Base-by-base conservation (phyloP, 2,329 filamentous ascomycete species). In the Claviceps citrina region DNA sequence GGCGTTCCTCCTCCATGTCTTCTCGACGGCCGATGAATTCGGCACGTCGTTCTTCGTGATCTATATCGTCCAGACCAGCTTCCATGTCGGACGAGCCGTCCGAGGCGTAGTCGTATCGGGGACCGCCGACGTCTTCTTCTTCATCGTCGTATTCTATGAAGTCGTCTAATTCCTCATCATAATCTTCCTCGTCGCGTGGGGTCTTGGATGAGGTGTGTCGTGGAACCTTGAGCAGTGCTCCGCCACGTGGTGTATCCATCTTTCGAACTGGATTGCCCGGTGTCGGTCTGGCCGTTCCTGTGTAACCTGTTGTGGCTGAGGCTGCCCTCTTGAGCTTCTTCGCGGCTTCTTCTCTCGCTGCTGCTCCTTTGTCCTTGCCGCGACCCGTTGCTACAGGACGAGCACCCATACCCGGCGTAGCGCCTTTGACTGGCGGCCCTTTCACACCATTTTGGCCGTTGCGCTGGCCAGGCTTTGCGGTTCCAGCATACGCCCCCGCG, bases 1-100 rank as follows among this genome's bases (percentile, higher is more conserved):
- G 68, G 3, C 65, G 67, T 49, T 81, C 62, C 43, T 81, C 76
- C 48, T 73, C 64, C 15, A 71, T 64, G 49, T 87, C 83, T 54
- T 87, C 83, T 35, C 69, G 68, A 33, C 71, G 72, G 19, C 81
- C 83, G 40, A 70, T 65, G 24, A 63, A 59, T 44, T 78, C 70
- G 2, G 81, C 79, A 37, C 63, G 54, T 35, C 66, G 63, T 55
- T 89, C 83, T 55, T 89, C 83, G 27, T 70, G 63, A 44, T 85
- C 80, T 39, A 87, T 73, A 49, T 86, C 81, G 44, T 78, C 78
- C 28, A 80, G 56, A 26, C 80, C 81, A 2, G 80, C 83, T 56
- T 86, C 81, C 79, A 86, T 86, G 50, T 84, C 82, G 5, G 79
- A 84, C 5, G 78, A 81, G 5, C 56, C 74, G 40, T 81, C 80